These are phyloP conservation scores for Botrytis elliptica DNA, from an alignment of 2,329 filamentous ascomycete genomes.

Conservation along the genomic window DNA sequence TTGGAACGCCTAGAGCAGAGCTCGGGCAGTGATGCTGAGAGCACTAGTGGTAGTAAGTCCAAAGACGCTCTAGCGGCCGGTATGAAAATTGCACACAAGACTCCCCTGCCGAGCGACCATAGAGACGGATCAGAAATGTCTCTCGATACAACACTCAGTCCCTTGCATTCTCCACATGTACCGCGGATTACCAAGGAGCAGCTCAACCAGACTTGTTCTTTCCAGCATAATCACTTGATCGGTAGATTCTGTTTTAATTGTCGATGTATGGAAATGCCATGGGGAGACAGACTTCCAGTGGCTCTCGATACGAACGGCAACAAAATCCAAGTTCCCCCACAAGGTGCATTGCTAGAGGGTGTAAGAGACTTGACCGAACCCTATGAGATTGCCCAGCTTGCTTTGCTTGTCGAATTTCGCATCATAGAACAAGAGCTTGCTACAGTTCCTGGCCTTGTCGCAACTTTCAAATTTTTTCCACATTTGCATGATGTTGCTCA, in stretches of 20 bases:
- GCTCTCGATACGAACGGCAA: background rate
- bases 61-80: rapidly evolving
- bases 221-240: background rate
- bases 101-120: no score
- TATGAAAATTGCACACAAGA: background rate
- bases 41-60: background rate
- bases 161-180: background rate
- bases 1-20: background rate
- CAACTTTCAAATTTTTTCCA: background rate
- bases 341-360: slow-evolving; percentile 1
- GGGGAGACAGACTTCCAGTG: slow-evolving; percentile 3
- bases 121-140: background rate
- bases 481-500: background rate
- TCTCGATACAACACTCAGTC: background rate
- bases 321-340: background rate
- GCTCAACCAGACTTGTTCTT: background rate
- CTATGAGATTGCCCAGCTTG: background rate
- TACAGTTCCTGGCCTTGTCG: background rate
- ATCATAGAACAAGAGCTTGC: background rate
- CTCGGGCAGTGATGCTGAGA: rapidly evolving
- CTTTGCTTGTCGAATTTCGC: background rate
- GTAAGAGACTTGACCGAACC: background rate
- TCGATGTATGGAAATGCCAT: slow-evolving; percentile 3
- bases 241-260: slow-evolving; percentile 15
- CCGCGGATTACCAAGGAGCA: no score